A percentile compares a stretch with the other conserved stretches of the same genome.
phyloP scores from a whole-genome alignment of 805 yeast species.

The Kuraishia molischiana region DNA sequence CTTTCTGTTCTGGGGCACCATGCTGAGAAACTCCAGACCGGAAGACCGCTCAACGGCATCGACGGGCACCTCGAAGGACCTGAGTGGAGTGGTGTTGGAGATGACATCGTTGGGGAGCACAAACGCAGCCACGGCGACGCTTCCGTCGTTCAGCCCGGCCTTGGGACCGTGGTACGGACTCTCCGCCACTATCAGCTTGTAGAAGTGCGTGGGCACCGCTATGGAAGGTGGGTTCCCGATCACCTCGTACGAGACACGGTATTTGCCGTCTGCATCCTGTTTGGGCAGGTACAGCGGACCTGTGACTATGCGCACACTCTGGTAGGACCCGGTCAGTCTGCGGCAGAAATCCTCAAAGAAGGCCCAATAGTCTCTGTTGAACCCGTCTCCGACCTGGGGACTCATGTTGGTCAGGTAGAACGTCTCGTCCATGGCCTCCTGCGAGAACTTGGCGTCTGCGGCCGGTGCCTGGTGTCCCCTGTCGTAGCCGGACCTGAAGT shows the following conservation, averaged over 20 bases:
- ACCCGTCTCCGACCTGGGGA: constrained; percentile 97
- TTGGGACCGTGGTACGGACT: constrained; percentile 17
- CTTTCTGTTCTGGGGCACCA: constrained; percentile 46
- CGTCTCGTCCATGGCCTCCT: constrained; percentile 91
- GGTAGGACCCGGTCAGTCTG: constrained; percentile 60
- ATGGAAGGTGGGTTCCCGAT: constrained; percentile 94
- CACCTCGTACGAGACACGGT: constrained; percentile 77
- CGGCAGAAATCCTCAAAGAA: constrained; percentile 88
- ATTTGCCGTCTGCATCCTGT: constrained; percentile 68
- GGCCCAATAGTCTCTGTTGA: constrained; percentile 97
- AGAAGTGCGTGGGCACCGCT: constrained; percentile 97
- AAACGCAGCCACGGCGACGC: constrained; percentile 79
- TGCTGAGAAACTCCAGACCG: constrained; percentile 73
- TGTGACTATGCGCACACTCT: constrained; percentile 76
- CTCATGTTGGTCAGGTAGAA: constrained; percentile 84
- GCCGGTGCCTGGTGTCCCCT: constrained; percentile 98
- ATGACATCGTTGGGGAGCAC: constrained; percentile 86
- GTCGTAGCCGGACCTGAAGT: constrained; percentile 92
- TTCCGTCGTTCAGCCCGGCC: constrained; percentile 14
- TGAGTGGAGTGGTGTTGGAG: constrained; percentile 59
- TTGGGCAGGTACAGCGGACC: constrained; percentile 91
- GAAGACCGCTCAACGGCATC: constrained; percentile 83
- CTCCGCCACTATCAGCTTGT: constrained; percentile 85
- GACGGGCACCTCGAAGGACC: constrained; percentile 75
- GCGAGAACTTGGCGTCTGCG: constrained; percentile 89